Percentiles rank a stretch among this genome's conserved stretches.
These are phyloP conservation scores for Cercophora samala DNA, from an alignment of 495 filamentous ascomycete species.

Conservation along the genomic window DNA sequence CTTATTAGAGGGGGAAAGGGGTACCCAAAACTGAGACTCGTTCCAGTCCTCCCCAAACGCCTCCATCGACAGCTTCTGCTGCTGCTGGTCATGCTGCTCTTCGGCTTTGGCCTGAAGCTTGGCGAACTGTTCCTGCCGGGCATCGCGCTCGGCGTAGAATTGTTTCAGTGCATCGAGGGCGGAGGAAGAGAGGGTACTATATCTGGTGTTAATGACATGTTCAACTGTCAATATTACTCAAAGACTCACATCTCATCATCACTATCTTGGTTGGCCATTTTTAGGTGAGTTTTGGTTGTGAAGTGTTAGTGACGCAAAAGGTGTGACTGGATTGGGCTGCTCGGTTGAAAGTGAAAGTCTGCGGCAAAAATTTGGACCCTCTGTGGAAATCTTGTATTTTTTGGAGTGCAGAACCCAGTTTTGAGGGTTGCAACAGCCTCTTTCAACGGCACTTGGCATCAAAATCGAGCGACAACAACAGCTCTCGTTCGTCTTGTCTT, in stretches of 20 bases:
- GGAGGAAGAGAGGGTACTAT: constrained; percentile 48
- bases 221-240: not conserved
- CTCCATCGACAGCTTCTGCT: constrained; percentile 58
- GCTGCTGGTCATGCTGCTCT: constrained; percentile 32
- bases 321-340: not conserved
- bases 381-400: not conserved
- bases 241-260: constrained; percentile 42
- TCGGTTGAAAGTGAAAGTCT: constrained; percentile 5
- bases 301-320: constrained; percentile 3
- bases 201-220: not conserved
- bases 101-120: constrained; percentile 52
- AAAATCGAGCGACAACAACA: not conserved
- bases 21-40: constrained; percentile 73
- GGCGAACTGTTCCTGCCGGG: constrained; percentile 59
- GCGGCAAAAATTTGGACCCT: not conserved
- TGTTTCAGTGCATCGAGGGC: constrained; percentile 61
- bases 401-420: not conserved
- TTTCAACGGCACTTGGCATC: not conserved
- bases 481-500: constrained; percentile 13
- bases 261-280: constrained; percentile 32
- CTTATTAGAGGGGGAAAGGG: constrained; percentile 3
- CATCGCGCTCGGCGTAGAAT: constrained; percentile 68
- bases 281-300: constrained; percentile 1
- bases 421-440: constrained; percentile 7
- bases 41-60: constrained; percentile 80